Conservation (phyloP, 352 stramenopile genomes). For the Thraustotheca clavata region DNA sequence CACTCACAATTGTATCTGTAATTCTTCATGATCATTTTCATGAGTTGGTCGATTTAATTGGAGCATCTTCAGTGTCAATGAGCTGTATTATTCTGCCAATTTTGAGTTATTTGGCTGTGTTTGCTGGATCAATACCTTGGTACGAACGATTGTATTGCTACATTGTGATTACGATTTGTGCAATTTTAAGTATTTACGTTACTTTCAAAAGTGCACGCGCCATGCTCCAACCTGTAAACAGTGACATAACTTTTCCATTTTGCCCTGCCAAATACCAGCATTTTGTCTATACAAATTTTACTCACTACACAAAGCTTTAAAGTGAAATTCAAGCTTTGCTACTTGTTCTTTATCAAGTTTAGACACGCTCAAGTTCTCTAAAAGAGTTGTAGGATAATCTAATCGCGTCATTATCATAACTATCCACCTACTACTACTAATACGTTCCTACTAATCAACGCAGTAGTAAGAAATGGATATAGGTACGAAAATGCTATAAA, state of each 20-base stretch:
- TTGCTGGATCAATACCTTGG: neutral
- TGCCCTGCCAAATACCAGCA: slow-evolving; percentile 41
- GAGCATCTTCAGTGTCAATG: slow-evolving; percentile 38
- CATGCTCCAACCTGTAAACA: neutral
- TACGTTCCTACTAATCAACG: no score
- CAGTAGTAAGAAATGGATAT: no score
- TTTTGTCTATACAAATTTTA: slow-evolving; percentile 39
- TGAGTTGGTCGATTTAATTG: slow-evolving; percentile 46
- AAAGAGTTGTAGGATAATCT: no score
- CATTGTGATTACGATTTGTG: slow-evolving; percentile 9
- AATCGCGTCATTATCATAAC: no score
- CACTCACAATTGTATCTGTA: slow-evolving; percentile 36
- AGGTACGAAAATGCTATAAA: no score
- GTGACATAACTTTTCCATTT: slow-evolving; percentile 46
- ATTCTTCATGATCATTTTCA: slow-evolving; percentile 40
- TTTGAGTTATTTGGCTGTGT: slow-evolving; percentile 15
- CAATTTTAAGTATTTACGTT: slow-evolving; percentile 14
- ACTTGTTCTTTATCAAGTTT: no score
- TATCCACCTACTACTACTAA: no score
- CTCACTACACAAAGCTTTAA: no score
- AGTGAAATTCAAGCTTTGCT: no score
- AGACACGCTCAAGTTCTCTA: no score
- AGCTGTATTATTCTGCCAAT: slow-evolving; percentile 41
- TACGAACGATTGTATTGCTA: slow-evolving; percentile 15
- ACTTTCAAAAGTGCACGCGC: neutral